phyloP scores from a whole-genome alignment of 768 basidiomycete species.

The Kwoniella newhampshirensis region DNA sequence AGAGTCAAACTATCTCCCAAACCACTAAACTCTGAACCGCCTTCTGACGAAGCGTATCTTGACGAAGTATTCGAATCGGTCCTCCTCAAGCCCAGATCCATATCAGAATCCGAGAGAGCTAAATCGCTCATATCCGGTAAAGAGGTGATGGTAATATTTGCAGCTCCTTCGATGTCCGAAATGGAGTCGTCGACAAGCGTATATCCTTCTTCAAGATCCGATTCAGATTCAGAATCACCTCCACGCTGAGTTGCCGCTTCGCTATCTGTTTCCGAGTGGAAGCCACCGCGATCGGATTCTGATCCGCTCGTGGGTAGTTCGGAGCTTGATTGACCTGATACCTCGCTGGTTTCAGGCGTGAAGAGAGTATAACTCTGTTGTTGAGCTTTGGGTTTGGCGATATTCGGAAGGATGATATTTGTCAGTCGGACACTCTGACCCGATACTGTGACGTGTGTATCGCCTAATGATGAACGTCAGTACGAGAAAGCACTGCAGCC shows the following conservation, averaged over 20 bases:
- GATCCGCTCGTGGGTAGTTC: constrained; percentile 1
- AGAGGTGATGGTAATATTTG: constrained; percentile 5
- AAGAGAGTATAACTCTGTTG: constrained; percentile 14
- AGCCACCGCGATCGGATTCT: not conserved
- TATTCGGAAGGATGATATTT: constrained; percentile 44
- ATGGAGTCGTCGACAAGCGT: constrained; percentile 1
- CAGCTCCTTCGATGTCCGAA: no score
- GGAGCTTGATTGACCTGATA: constrained; percentile 28
- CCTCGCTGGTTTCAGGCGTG: constrained; percentile 46
- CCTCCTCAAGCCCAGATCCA: constrained; percentile 8
- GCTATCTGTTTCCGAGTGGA: constrained; percentile 3
- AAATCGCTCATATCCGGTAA: constrained; percentile 1
- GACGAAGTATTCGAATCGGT: constrained; percentile 33
- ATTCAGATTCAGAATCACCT: not conserved
- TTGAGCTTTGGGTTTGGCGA: constrained; percentile 23
- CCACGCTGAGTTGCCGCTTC: constrained; percentile 16
- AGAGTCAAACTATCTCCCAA: constrained; percentile 35
- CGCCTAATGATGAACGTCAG: constrained; percentile 30
- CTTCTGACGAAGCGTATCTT: constrained; percentile 34
- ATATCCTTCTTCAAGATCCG: constrained; percentile 8
- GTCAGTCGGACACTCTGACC: constrained; percentile 38
- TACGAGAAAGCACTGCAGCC: not conserved
- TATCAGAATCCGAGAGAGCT: not conserved
- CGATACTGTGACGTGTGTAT: constrained; percentile 26
- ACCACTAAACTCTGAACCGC: constrained; percentile 28